Percentiles rank a stretch among this genome's conserved stretches.
Evolutionary conservation across 106 monocot species (phyloP).

Genomic region (Platanthera zijinensis): DNA sequence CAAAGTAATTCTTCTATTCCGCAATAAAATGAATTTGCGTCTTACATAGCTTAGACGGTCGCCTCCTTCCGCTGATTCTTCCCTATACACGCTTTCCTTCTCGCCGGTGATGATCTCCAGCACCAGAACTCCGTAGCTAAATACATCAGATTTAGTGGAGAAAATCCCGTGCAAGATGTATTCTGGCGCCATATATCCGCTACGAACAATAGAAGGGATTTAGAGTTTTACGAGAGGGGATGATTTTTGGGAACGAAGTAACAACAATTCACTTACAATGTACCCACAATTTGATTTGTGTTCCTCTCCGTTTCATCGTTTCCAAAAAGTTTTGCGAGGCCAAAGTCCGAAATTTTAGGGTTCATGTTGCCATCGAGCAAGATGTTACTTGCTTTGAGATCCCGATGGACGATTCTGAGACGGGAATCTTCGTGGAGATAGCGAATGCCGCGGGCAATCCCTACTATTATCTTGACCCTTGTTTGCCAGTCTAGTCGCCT

Average conservation of each 20-base stretch:
- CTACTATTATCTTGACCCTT: conserved; percentile 17
- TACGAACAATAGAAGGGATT: conserved; percentile 2
- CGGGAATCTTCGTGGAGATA: conserved; percentile 38
- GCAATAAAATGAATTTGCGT: too few relatives aligned
- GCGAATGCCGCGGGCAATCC: conserved; percentile 21
- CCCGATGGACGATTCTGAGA: conserved; percentile 22
- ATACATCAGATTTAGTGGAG: conserved; percentile 30
- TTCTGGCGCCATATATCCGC: conserved; percentile 34
- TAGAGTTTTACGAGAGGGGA: background rate
- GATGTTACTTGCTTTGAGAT: conserved; percentile 33
- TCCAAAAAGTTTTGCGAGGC: conserved; percentile 19
- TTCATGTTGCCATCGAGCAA: conserved; percentile 23
- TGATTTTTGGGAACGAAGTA: background rate
- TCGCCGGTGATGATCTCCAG: conserved; percentile 18
- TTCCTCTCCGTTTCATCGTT: conserved; percentile 2
- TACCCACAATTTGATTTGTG: conserved; percentile 15
- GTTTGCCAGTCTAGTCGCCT: conserved; percentile 12
- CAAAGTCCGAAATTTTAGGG: conserved; percentile 35
- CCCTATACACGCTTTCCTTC: background rate
- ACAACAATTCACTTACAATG: conserved; percentile 12
- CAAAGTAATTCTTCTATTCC: too few relatives aligned
- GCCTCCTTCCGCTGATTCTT: background rate
- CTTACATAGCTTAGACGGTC: conserved; percentile 15
- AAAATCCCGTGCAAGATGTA: conserved; percentile 16
- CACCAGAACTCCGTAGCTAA: conserved; percentile 25